phyloP scores from a whole-genome alignment of 192 early-diverging fungal genomes.

The Entomortierella lignicola region DNA sequence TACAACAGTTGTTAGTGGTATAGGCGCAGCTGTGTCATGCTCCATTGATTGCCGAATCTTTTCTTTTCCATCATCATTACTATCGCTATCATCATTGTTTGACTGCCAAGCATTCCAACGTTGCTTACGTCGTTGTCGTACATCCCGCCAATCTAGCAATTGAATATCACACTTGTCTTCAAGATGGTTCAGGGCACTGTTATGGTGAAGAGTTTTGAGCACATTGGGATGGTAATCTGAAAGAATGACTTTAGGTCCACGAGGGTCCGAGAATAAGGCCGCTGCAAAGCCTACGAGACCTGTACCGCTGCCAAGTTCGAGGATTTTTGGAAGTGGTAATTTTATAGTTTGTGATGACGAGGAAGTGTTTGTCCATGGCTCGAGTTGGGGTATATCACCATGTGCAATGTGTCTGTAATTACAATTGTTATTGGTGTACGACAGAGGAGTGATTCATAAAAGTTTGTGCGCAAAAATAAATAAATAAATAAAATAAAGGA shows the following conservation, averaged over 20 bases:
- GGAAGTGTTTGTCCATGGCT: slow-evolving; percentile 28
- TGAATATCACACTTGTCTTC: slow-evolving; percentile 40
- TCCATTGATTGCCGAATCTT: slow-evolving; percentile 13
- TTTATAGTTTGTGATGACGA: slow-evolving; percentile 7
- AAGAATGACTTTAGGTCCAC: slow-evolving; percentile 48
- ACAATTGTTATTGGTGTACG: neutral
- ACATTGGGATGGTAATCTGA: slow-evolving; percentile 68
- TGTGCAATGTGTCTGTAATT: slow-evolving; percentile 44
- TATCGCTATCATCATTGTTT: neutral
- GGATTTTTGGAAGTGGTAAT: slow-evolving; percentile 37
- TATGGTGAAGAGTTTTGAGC: slow-evolving; percentile 55
- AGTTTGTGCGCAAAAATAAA: neutral
- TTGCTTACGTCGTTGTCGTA: slow-evolving; percentile 24
- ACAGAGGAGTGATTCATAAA: too few relatives aligned
- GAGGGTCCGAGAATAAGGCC: slow-evolving; percentile 48
- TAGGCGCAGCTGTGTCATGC: slow-evolving; percentile 16
- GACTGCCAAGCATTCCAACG: slow-evolving; percentile 23
- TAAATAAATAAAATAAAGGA: neutral
- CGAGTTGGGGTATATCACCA: slow-evolving; percentile 52
- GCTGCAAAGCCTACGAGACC: slow-evolving; percentile 63
- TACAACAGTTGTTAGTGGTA: neutral
- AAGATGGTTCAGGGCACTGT: slow-evolving; percentile 46
- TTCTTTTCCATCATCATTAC: neutral
- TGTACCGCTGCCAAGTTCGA: slow-evolving; percentile 68
- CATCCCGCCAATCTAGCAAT: slow-evolving; percentile 56